Evolutionary conservation across 1,284 basidiomycete genomes (phyloP).

Genomic region (Retiboletus flavoniger): DNA sequence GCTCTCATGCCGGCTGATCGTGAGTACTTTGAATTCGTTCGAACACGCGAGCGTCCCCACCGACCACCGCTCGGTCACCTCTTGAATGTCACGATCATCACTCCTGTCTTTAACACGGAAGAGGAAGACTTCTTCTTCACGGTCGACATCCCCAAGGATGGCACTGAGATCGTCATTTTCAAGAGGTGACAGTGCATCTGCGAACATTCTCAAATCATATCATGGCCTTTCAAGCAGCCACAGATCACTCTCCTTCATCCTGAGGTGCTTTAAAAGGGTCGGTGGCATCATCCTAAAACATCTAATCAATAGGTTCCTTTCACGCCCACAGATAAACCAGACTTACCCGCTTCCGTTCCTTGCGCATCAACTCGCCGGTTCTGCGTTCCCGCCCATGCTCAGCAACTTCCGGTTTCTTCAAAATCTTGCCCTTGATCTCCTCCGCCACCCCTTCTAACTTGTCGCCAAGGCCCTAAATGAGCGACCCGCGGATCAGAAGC

Average conservation of each 20-base stretch:
- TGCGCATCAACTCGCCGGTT: constrained; percentile 49
- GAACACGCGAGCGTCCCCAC: background rate
- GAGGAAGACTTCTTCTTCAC: constrained; percentile 84
- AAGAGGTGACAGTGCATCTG: constrained; percentile 43
- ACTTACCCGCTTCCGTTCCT: constrained; percentile 42
- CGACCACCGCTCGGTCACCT: constrained; percentile 49
- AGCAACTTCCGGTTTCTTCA: constrained; percentile 44
- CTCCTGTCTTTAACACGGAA: constrained; percentile 77
- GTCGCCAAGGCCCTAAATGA: constrained; percentile 40
- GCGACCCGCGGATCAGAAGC: background rate
- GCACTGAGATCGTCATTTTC: constrained; percentile 89
- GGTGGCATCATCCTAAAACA: constrained; percentile 3
- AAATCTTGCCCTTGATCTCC: constrained; percentile 51
- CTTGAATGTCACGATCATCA: constrained; percentile 88
- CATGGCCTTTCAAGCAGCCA: background rate
- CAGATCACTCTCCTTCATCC: background rate
- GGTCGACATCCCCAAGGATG: constrained; percentile 90
- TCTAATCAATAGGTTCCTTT: too few relatives aligned
- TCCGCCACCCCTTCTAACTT: constrained; percentile 52
- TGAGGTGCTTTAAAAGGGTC: constrained; percentile 2
- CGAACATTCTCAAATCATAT: background rate
- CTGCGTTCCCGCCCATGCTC: constrained; percentile 47
- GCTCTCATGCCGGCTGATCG: constrained; percentile 87
- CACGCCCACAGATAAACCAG: background rate
- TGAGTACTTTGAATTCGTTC: constrained; percentile 38